Evolutionary conservation across 768 basidiomycete genomes (phyloP).

Genomic region (Boletus edulis): DNA sequence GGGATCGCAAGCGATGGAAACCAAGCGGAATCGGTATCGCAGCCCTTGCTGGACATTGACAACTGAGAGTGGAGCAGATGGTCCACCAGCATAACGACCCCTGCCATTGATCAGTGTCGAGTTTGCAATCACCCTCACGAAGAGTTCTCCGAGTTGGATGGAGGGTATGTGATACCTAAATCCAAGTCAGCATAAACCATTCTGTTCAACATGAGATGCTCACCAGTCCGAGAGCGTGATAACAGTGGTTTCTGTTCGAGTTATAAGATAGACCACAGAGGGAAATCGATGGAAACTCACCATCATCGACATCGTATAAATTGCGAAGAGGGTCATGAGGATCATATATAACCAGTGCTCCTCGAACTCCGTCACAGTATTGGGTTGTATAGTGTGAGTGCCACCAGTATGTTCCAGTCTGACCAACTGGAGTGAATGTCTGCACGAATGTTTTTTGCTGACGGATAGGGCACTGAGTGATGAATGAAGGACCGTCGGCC

Average conservation of each 20-base stretch:
- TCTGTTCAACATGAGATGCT: background rate
- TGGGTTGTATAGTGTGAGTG: conserved; percentile 42
- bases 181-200: background rate
- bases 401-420: conserved; percentile 46
- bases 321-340: conserved; percentile 33
- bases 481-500: background rate
- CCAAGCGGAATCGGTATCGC: conserved; percentile 54
- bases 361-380: conserved; percentile 40
- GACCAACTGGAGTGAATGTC: conserved; percentile 30
- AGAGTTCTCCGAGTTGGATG: background rate
- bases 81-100: conserved; percentile 45
- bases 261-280: background rate
- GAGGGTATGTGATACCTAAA: background rate
- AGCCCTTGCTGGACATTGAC: conserved; percentile 39
- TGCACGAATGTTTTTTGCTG: conserved; percentile 34
- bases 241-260: conserved; percentile 35
- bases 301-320: conserved; percentile 46
- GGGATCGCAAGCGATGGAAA: conserved; percentile 47
- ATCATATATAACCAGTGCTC: conserved; percentile 14
- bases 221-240: background rate
- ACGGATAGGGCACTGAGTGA: conserved; percentile 13
- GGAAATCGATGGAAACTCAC: conserved; percentile 17
- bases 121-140: conserved; percentile 16
- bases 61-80: conserved; percentile 39
- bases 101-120: conserved; percentile 52